Evolutionary conservation across 306 rosid genomes (phyloP).

Genomic region (Corylus avellana): DNA sequence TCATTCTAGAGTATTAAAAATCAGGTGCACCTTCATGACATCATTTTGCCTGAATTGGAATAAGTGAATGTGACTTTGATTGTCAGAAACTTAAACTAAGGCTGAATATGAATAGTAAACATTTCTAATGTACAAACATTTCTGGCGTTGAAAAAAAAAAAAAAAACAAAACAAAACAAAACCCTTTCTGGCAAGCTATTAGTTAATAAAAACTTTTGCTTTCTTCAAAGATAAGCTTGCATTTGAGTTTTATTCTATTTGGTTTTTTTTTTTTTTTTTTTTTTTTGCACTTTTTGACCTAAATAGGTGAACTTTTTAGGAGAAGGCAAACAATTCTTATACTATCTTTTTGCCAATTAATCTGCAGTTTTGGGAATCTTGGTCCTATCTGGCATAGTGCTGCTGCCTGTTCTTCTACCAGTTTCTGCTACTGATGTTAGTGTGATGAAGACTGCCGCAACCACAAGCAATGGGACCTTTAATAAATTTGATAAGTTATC

Average conservation of each 20-base stretch:
- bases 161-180: no score
- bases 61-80: background rate
- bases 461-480: conserved; percentile 57
- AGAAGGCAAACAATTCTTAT: background rate
- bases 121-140: no score
- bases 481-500: conserved; percentile 69
- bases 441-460: background rate
- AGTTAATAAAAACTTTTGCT: no score
- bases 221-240: background rate
- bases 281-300: background rate
- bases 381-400: conserved; percentile 61
- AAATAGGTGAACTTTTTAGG: background rate
- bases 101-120: no score
- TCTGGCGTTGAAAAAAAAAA: no score
- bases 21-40: background rate
- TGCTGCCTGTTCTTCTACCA: conserved; percentile 85
- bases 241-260: no score
- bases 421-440: conserved; percentile 61
- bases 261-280: background rate
- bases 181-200: no score
- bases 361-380: conserved; percentile 69
- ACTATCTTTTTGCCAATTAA: conserved; percentile 20
- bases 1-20: background rate
- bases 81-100: no score
- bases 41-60: background rate